Base-by-base conservation (phyloP, 192 early-diverging fungal genomes). In the Backusella psychrophila region DNA sequence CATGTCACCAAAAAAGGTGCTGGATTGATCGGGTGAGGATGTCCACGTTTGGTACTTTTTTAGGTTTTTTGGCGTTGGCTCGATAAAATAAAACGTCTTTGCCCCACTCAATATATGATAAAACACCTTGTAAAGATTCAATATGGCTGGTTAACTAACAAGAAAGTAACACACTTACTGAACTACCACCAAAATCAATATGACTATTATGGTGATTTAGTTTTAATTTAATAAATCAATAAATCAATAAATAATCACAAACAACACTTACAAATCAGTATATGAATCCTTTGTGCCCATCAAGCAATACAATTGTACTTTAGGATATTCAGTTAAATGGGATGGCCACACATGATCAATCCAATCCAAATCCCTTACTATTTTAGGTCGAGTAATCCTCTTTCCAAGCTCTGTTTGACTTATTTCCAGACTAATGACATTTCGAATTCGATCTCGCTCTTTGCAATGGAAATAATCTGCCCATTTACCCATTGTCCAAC, bases 211-310 rank as follows among this genome's bases (percentile, higher is more conserved):
- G 42, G 7, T 44, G 42, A 17, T 44, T 44, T 44, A 39, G 11
- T 19, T 15, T 15, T 1, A 3, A 33, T 33, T 33, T 33, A 33
- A 33, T 3, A 33, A 0, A 33, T 9, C n/a, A n/a, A n/a, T n/a
- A n/a, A 39, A 39, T 42, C 15, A 82, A 29, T n/a, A n/a, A n/a
- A 31, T 31, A 2, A 31, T 31, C 2, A 33, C 3, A 33, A 33
- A 33, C 33, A 33, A 33, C 2, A 33, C 87, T 80, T 84, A 88
- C 87, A 93, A 96, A 79, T 97, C 96, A 23, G 96, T 96, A 78
- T 94, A 97, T 23, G 94, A 92, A 67, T 96, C 92, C 77, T 91
- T 88, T n/a, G 95, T 93, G 44, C 94, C 91, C 96, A 98, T 96
- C 71, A 96, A 80, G 75, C 96, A 98, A 78, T 98, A 96, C 8